Percentiles rank a stretch among this genome's conserved stretches.
Evolutionary conservation across 345 rosid species (phyloP).

Genomic region (Balakata baccata): DNA sequence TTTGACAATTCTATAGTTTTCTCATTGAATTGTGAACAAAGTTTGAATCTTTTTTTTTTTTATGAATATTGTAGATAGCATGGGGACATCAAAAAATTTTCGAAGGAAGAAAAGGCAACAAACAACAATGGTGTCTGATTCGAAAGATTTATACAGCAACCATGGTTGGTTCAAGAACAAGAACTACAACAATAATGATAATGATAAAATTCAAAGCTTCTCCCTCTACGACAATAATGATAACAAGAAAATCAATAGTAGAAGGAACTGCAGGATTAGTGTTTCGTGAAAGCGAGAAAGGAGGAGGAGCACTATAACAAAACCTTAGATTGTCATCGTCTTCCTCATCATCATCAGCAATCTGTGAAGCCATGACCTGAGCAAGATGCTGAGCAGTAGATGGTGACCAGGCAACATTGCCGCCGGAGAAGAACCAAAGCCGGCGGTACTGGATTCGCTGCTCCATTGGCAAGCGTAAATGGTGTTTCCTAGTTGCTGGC

Average conservation of each 20-base stretch:
- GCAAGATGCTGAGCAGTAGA: slow-evolving; percentile 84
- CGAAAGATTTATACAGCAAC: slow-evolving; percentile 65
- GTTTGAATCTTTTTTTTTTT: neutral
- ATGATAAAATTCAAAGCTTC: slow-evolving; percentile 50
- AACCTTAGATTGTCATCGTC: slow-evolving; percentile 72
- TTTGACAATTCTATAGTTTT: neutral
- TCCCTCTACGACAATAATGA: too few species aligned
- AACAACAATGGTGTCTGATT: slow-evolving; percentile 43
- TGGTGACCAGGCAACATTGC: slow-evolving; percentile 18
- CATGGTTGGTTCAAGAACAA: slow-evolving; percentile 33
- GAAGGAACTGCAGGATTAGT: slow-evolving; percentile 37
- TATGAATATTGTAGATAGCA: slow-evolving; percentile 31
- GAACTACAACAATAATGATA: neutral
- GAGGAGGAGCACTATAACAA: slow-evolving; percentile 85
- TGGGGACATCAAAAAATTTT: slow-evolving; percentile 50
- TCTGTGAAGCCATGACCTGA: slow-evolving; percentile 91
- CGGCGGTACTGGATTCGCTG: slow-evolving; percentile 14
- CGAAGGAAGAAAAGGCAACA: slow-evolving; percentile 35
- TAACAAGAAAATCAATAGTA: too few species aligned
- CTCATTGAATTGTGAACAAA: too few species aligned
- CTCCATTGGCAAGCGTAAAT: slow-evolving; percentile 23
- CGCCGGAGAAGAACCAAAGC: neutral
- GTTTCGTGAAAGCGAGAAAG: slow-evolving; percentile 58
- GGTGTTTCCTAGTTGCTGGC: too few species aligned
- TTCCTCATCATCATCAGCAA: slow-evolving; percentile 58